A percentile compares a stretch with the other conserved stretches of the same genome.
Evolutionary conservation across 148 eudicot species (phyloP).

Genomic region (Cornus suecica): DNA sequence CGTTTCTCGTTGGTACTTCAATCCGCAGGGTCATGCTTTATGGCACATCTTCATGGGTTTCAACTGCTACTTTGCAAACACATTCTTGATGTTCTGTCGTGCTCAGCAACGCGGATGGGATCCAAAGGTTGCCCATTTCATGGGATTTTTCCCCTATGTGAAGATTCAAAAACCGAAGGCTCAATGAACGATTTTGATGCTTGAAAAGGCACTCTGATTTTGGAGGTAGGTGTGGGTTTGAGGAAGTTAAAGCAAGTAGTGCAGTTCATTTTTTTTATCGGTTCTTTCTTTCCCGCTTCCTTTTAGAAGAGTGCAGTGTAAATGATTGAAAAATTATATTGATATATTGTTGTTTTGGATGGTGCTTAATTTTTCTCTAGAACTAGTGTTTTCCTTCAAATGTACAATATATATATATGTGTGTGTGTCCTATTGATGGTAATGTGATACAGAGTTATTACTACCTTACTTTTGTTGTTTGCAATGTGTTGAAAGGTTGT

Average conservation of each 20-base stretch:
- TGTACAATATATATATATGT: conserved; percentile 26
- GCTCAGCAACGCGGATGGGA: conserved; percentile 79
- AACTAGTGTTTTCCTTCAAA: conserved; percentile 17
- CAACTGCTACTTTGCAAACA: conserved; percentile 70
- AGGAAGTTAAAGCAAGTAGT: conserved; percentile 5
- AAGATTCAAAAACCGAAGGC: conserved; percentile 74
- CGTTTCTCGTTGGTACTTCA: conserved; percentile 54
- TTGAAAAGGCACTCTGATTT: conserved; percentile 2
- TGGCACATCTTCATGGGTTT: conserved; percentile 90
- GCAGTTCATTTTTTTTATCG: conserved; percentile 11
- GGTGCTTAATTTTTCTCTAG: conserved; percentile 27
- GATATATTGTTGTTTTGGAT: conserved; percentile 22
- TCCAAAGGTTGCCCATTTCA: conserved; percentile 52
- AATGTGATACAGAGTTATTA: background rate
- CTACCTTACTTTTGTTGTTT: too few species aligned
- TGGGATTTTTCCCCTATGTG: conserved; percentile 68
- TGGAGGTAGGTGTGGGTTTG: conserved; percentile 16
- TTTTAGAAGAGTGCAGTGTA: conserved; percentile 35
- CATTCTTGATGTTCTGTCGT: conserved; percentile 89
- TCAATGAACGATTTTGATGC: conserved; percentile 37
- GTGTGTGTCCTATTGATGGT: background rate
- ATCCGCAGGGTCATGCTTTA: conserved; percentile 89
- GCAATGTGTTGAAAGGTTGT: too few species aligned
- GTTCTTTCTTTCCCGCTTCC: background rate
- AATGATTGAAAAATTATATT: conserved; percentile 25